Evolutionary conservation across 2,329 filamentous ascomycete species (phyloP).

Genomic region (Aspergillus novoparasiticus): DNA sequence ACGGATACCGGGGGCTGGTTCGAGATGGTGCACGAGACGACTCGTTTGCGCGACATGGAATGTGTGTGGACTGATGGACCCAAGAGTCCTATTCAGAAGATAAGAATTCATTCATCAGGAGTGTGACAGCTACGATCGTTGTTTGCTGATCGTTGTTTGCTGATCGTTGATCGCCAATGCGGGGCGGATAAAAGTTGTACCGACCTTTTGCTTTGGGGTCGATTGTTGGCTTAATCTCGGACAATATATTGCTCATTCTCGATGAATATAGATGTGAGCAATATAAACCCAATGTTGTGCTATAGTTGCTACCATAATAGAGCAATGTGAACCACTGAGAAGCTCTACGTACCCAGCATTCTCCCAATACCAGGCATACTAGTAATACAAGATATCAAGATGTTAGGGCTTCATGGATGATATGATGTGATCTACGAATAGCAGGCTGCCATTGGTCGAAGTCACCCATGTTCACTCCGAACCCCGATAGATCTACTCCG

Average conservation of each 20-base stretch:
- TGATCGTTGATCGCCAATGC: conserved; percentile 3
- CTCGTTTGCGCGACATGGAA: conserved; percentile 69
- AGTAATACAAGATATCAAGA: fast-evolving
- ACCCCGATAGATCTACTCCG: background rate
- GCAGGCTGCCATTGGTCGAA: background rate
- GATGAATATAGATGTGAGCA: background rate
- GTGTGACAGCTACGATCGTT: background rate
- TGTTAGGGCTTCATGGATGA: too few species aligned
- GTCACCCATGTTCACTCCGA: background rate
- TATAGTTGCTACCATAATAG: too few species aligned
- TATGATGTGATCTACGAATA: background rate
- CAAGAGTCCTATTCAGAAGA: conserved; percentile 74
- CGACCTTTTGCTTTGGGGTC: background rate
- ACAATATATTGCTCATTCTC: background rate
- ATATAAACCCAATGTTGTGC: too few species aligned
- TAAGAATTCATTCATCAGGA: conserved; percentile 72
- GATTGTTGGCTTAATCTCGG: too few species aligned
- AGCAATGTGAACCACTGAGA: too few species aligned
- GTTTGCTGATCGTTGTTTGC: background rate
- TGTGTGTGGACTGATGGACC: conserved; percentile 63
- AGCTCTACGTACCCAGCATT: too few species aligned
- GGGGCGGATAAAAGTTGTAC: conserved; percentile 25
- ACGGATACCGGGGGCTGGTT: conserved; percentile 65
- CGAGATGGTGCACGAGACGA: conserved; percentile 69
- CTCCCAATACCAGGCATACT: too few species aligned